Evolutionary conservation across 768 basidiomycete genomes (phyloP).

Genomic region (Solioccasus polychromus): DNA sequence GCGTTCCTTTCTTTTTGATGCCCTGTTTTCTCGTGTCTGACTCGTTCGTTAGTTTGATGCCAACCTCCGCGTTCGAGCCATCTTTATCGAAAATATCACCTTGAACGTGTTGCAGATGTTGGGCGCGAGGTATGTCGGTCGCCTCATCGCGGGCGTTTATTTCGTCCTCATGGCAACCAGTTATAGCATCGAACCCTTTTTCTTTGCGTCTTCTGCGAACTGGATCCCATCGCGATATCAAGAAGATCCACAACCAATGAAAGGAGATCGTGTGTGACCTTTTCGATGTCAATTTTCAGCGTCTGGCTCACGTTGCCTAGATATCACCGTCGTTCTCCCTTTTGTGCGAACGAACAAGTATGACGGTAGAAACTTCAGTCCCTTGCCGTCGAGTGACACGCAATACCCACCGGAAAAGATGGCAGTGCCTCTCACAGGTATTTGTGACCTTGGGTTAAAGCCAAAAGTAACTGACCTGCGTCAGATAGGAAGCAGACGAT

Average conservation of each 20-base stretch:
- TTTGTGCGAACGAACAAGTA: constrained; percentile 41
- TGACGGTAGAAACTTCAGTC: constrained; percentile 6
- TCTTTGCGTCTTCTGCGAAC: constrained; percentile 42
- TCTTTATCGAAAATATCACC: constrained; percentile 38
- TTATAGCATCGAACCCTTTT: constrained; percentile 42
- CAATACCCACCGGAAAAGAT: constrained; percentile 2
- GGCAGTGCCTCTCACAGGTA: constrained; percentile 15
- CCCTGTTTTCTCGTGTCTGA: not conserved
- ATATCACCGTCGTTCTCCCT: constrained; percentile 42
- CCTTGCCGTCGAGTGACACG: constrained; percentile 18
- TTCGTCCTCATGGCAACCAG: constrained; percentile 20
- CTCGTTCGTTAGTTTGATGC: constrained; percentile 15
- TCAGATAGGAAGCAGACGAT: constrained; percentile 25
- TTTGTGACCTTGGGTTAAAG: not conserved
- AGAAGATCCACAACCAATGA: constrained; percentile 24
- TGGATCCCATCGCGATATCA: constrained; percentile 44
- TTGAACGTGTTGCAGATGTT: constrained; percentile 34
- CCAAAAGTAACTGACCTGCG: not conserved
- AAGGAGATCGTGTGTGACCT: constrained; percentile 38
- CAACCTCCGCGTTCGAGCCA: constrained; percentile 28
- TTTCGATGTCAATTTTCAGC: constrained; percentile 2
- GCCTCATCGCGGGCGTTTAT: not conserved
- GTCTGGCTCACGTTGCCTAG: constrained; percentile 19
- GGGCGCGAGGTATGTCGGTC: constrained; percentile 35
- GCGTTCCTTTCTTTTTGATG: not conserved